These are phyloP conservation scores for Globisporangium recalcitrans DNA, from an alignment of 352 stramenopile species.

Conservation along the genomic window DNA sequence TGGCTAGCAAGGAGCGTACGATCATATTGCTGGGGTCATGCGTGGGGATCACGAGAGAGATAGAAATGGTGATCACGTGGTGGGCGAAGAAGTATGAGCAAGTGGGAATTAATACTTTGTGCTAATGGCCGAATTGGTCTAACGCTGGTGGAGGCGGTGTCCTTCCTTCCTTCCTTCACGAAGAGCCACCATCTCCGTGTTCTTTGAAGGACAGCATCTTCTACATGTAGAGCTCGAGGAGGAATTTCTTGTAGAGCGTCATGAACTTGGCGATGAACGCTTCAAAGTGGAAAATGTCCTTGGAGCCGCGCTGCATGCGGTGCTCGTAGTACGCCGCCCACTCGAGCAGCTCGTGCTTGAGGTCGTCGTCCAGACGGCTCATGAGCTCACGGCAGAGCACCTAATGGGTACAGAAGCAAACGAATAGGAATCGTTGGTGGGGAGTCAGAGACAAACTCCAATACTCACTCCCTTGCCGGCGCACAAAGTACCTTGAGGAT, in stretches of 20 bases:
- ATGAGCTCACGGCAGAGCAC: conserved; percentile 88
- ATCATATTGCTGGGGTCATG: too few relatives aligned
- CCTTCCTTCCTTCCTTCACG: not conserved
- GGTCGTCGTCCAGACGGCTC: conserved; percentile 91
- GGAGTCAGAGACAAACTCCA: not conserved
- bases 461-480: not conserved
- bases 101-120: not conserved
- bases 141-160: not conserved
- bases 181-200: too few relatives aligned
- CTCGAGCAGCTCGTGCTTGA: conserved; percentile 95
- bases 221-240: conserved; percentile 92
- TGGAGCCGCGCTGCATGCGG: conserved; percentile 92
- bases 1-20: not conserved
- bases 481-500: conserved; percentile 91
- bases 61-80: not conserved
- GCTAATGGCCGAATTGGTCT: not conserved
- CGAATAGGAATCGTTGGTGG: not conserved
- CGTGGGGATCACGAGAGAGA: not conserved
- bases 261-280: conserved; percentile 99
- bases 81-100: too few relatives aligned
- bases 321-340: conserved; percentile 91
- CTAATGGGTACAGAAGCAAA: too few relatives aligned
- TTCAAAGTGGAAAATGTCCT: conserved; percentile 99
- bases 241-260: conserved; percentile 98
- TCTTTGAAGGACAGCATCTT: too few relatives aligned